These are phyloP conservation scores for Echites panduratus DNA, from an alignment of 257 asterid genomes.

Conservation along the genomic window DNA sequence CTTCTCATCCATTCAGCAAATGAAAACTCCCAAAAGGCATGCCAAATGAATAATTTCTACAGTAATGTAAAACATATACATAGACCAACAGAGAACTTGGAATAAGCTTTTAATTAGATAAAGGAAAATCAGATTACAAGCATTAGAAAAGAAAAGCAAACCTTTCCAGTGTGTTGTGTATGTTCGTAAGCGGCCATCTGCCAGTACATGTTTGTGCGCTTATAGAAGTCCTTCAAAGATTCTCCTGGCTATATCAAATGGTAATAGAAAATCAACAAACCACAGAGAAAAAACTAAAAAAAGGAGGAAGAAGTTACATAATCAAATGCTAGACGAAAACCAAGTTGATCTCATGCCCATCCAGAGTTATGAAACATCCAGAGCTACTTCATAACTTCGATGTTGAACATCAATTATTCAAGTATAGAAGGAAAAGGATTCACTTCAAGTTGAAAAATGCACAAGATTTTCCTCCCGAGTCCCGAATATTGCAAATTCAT, in stretches of 20 bases:
- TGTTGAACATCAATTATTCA: not conserved
- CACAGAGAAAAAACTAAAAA: not conserved
- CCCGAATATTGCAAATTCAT: not conserved
- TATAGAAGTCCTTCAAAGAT: conserved; percentile 81
- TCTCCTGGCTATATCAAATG: conserved; percentile 67
- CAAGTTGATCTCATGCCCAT: not conserved
- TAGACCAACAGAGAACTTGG: not conserved
- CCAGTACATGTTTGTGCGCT: conserved; percentile 96
- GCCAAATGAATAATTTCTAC: not conserved
- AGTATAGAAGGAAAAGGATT: not conserved
- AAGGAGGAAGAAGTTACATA: conserved; percentile 2
- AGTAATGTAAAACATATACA: not conserved
- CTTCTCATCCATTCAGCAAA: not conserved
- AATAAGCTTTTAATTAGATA: not conserved
- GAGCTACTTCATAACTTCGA: not conserved
- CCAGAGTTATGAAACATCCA: not conserved
- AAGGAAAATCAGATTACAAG: not conserved
- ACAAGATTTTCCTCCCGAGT: not conserved
- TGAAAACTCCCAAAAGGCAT: not conserved
- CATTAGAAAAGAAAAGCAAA: conserved; percentile 27
- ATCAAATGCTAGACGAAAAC: conserved; percentile 3
- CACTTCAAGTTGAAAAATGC: not conserved
- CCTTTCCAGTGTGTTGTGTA: conserved; percentile 99
- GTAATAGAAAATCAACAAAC: conserved; percentile 10
- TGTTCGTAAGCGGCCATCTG: conserved; percentile 99